These are phyloP conservation scores for Aspergillus quadricinctus DNA, from an alignment of 2,329 filamentous ascomycete genomes.

Conservation along the genomic window DNA sequence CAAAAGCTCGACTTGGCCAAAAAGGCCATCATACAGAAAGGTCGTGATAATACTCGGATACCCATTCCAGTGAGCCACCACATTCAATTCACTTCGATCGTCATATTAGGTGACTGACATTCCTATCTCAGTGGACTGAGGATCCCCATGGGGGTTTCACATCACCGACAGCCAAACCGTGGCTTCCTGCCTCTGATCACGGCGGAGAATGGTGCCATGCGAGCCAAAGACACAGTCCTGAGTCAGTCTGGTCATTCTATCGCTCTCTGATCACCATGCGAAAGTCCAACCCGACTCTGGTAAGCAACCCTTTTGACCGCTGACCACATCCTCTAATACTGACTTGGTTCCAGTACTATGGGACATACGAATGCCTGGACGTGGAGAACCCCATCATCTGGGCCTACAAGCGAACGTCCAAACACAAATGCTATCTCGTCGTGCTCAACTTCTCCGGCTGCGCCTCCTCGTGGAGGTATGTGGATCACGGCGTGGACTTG, in stretches of 20 bases:
- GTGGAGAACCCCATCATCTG: constrained; percentile 10
- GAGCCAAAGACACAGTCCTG: constrained; percentile 17
- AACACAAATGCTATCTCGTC: constrained; percentile 10
- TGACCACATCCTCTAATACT: neutral
- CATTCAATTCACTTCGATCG: neutral
- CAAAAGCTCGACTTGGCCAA: constrained; percentile 20
- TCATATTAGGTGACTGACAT: neutral
- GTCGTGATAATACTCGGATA: constrained; percentile 27
- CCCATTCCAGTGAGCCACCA: constrained; percentile 17
- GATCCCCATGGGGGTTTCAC: constrained; percentile 14
- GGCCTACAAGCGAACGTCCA: constrained; percentile 7
- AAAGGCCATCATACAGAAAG: constrained; percentile 25
- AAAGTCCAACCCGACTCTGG: constrained; percentile 41
- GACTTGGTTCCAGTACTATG: constrained; percentile 7
- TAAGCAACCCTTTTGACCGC: constrained; percentile 1
- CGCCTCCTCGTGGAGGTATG: constrained; percentile 6
- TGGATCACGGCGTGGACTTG: constrained; percentile 5
- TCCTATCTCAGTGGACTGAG: constrained; percentile 11
- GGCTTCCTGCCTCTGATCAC: constrained; percentile 62
- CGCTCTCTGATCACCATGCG: constrained; percentile 50
- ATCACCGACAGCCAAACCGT: constrained; percentile 41
- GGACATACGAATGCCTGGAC: constrained; percentile 11
- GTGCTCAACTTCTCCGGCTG: constrained; percentile 12
- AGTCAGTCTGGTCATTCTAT: constrained; percentile 56
- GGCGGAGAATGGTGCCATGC: constrained; percentile 56